Conservation (phyloP, 225 moss, liverwort and hornwort species). For the Physcomitrellopsis africana region DNA sequence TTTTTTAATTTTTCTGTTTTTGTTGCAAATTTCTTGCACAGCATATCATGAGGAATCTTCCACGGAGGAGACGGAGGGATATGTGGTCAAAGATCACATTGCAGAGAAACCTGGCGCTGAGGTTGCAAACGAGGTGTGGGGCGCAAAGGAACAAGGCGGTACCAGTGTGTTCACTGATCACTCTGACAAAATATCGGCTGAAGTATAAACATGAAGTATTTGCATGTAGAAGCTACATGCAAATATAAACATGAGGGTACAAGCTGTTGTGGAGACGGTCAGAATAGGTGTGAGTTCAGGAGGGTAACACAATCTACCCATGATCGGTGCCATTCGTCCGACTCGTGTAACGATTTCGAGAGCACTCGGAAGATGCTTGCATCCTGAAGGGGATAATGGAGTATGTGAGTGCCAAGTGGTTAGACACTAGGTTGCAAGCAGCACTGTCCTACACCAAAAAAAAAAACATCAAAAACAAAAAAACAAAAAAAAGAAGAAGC, state of each 20-base stretch:
- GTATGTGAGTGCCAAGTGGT: neutral
- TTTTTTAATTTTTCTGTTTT: neutral
- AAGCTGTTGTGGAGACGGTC: constrained; percentile 2
- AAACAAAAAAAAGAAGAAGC: no score
- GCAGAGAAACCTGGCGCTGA: constrained; percentile 50
- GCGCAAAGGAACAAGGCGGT: constrained; percentile 58
- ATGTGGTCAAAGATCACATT: constrained; percentile 40
- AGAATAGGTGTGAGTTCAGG: constrained; percentile 21
- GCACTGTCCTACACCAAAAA: neutral
- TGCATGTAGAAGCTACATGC: neutral
- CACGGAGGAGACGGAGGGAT: constrained; percentile 28
- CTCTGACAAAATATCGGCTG: constrained; percentile 45
- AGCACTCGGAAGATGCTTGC: constrained; percentile 13
- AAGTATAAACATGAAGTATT: no score
- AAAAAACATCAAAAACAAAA: no score
- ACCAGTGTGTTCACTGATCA: constrained; percentile 55
- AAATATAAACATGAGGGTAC: neutral
- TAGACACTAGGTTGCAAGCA: neutral
- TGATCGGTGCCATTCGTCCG: constrained; percentile 5
- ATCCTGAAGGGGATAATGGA: neutral
- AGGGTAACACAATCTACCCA: constrained; percentile 10
- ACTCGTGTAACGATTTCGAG: constrained; percentile 20
- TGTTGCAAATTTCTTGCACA: constrained; percentile 22
- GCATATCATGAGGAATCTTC: constrained; percentile 18
- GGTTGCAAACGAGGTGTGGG: constrained; percentile 51